phyloP scores from a whole-genome alignment of 2,329 filamentous ascomycete species.

The Fusarium nygamai region DNA sequence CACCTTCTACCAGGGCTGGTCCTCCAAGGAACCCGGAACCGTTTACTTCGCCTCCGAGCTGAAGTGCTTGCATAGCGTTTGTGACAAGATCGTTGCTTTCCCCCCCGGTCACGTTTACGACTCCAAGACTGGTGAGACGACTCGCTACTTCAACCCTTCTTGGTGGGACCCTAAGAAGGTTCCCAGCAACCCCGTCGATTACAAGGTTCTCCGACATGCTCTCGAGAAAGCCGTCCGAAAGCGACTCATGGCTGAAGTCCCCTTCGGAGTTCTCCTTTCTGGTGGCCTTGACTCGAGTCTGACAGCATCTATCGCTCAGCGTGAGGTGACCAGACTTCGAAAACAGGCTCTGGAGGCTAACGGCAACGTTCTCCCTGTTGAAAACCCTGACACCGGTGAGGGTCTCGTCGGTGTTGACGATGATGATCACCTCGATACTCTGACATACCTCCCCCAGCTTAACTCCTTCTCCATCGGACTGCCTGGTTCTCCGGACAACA shows the following conservation, averaged over 20 bases:
- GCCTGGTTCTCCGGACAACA: conserved; percentile 89
- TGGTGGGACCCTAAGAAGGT: conserved; percentile 90
- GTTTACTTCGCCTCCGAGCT: conserved; percentile 98
- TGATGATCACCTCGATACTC: conserved; percentile 85
- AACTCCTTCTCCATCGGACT: conserved; percentile 99
- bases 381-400: conserved; percentile 69
- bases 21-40: conserved; percentile 81
- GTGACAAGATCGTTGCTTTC: conserved; percentile 94
- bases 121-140: conserved; percentile 86
- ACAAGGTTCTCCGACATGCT: conserved; percentile 81
- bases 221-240: conserved; percentile 94
- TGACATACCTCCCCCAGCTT: conserved; percentile 91
- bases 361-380: conserved; percentile 57
- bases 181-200: conserved; percentile 82
- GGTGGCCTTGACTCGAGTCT: conserved; percentile 96
- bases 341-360: conserved; percentile 66
- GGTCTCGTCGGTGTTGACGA: conserved; percentile 95
- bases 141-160: conserved; percentile 87
- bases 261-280: conserved; percentile 94
- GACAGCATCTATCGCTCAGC: conserved; percentile 93
- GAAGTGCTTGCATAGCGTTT: conserved; percentile 91
- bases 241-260: conserved; percentile 97
- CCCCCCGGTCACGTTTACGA: conserved; percentile 97
- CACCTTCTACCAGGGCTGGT: conserved; percentile 95
- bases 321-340: conserved; percentile 84